Base-by-base conservation (phyloP, 2,329 filamentous ascomycete genomes). In the Arthrobotrys entomopaga region DNA sequence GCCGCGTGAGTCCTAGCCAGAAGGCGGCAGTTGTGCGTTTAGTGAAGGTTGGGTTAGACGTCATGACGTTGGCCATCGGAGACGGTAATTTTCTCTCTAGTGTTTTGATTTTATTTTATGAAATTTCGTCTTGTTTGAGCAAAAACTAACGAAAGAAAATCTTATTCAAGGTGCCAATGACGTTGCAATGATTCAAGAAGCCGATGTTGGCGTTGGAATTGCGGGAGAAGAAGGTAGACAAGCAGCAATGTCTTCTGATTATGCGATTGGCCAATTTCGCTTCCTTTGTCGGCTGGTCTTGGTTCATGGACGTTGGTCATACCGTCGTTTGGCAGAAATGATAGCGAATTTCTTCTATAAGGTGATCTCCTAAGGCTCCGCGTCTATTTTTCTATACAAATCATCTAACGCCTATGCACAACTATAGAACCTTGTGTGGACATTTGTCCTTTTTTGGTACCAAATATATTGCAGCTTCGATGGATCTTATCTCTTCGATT, bases 331-430 rank as follows among this genome's bases (percentile, higher is more conserved):
- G 81, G 92, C 90, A 29, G 95, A 99, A 84, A 91, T 90, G 53
- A 97, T 96, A 79, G 92, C 93, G 81, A 99, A 99, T 82, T 99
- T 99, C 86, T 99, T 99, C 85, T 99, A 98, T 88, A 99, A 99
- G 84, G 87, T 88, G 81, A 79, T 83, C 76, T 43, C 1, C 50
- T 8, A 43, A 20, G 24, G 10, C 19, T n/a, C n/a, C 6, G 16
- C 4, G 3, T 22, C 5, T 1, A 50, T 20, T 50, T 24, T 20
- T 50, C 49, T 38, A 15, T 38, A 26, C 15, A 53, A 53, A 46
- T 46, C 20, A n/a, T 3, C 7, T 7, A 53, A 11, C 22, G 1
- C 8, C 13, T 61, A 48, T 42, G 42, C 10, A 29, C 75, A 2
- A 53, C 16, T 67, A n/a, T 77, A 89, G 90, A 99, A 98, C 84